Evolutionary conservation across 148 eudicot species (phyloP), one percentile per base, ranked within the genome.

Genomic region (Rhododendron mucronatum): DNA sequence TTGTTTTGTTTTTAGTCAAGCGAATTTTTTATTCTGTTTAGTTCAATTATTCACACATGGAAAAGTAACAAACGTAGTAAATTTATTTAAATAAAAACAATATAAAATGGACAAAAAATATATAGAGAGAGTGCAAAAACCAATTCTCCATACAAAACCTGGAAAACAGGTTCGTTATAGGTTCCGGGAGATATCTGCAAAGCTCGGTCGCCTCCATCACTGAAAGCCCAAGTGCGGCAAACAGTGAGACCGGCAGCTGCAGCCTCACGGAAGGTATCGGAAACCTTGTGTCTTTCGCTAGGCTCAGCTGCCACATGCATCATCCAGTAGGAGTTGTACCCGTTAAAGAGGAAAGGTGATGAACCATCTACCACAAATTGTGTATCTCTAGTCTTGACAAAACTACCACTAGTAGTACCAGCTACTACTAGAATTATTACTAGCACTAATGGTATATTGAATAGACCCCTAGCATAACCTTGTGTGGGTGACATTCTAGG

Each of bases 161-260:
- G 80, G 55, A 88, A 88, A 5, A 85, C 71, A 28, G 15, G 74
- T 67, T 85, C 88, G n/a, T 85, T 65, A 45, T 88, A 88, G 16
- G 55, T 37, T 8, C 86, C 88, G 12, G 88, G 90, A 1, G 90
- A 88, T 2, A 63, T 67, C 74, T 88, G 90, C 41, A 88, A 65
- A 3, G 88, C 83, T 11, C 8, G 81, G 15, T 39, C 53, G 12
- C 86, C 88, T 12, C 90, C 90, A 67, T 88, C 90, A 7, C 79
- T 47, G 53, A 88, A 88, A 2, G 86, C 90, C 90, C 90, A 88
- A 8, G 90, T 85, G 9, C 88, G 83, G 12, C 87, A 85, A 10
- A 88, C 88, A 11, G 83, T 18, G 33, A 88, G 87, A 7, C 86
- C 85, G 20, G 86, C 67, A 2, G 71, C 51, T 0, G 88, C 50